These are phyloP conservation scores for Euphorbia schlechtendalii DNA, from an alignment of 441 rosid species.

Conservation along the genomic window DNA sequence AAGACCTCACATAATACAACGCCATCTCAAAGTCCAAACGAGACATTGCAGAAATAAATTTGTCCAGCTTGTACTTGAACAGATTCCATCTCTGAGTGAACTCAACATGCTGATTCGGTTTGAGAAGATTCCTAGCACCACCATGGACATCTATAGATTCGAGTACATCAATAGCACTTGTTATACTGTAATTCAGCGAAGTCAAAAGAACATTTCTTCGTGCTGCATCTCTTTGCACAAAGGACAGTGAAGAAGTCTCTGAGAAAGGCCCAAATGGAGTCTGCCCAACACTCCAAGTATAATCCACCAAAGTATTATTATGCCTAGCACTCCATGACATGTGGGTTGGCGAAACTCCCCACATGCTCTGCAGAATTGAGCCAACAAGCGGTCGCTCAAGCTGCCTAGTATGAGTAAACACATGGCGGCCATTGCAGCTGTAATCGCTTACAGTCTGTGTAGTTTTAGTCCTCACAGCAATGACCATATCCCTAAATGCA, in stretches of 20 bases:
- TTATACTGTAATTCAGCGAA: slow-evolving; percentile 61
- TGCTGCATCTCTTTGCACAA: slow-evolving; percentile 92
- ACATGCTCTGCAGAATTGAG: slow-evolving; percentile 91
- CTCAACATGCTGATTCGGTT: slow-evolving; percentile 50
- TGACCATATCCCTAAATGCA: slow-evolving; percentile 85
- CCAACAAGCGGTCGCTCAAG: slow-evolving; percentile 81
- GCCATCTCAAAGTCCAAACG: slow-evolving; percentile 83
- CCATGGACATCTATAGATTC: slow-evolving; percentile 68
- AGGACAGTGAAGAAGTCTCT: slow-evolving; percentile 59
- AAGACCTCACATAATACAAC: slow-evolving; percentile 64
- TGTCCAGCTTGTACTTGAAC: slow-evolving; percentile 80
- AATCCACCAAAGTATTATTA: slow-evolving; percentile 73
- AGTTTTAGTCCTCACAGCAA: slow-evolving; percentile 81
- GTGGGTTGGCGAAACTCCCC: slow-evolving; percentile 97
- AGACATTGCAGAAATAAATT: slow-evolving; percentile 69
- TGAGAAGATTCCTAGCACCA: slow-evolving; percentile 66
- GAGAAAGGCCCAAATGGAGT: slow-evolving; percentile 98
- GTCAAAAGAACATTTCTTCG: slow-evolving; percentile 75
- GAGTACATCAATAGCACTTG: slow-evolving; percentile 68
- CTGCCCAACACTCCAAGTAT: slow-evolving; percentile 94
- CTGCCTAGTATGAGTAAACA: slow-evolving; percentile 69
- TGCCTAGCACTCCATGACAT: slow-evolving; percentile 78
- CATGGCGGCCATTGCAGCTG: slow-evolving; percentile 85
- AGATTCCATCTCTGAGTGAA: slow-evolving; percentile 78
- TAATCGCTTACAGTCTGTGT: slow-evolving; percentile 89